Evolutionary conservation across 2,329 filamentous ascomycete genomes (phyloP).

Genomic region (Botrytis cinerea): DNA sequence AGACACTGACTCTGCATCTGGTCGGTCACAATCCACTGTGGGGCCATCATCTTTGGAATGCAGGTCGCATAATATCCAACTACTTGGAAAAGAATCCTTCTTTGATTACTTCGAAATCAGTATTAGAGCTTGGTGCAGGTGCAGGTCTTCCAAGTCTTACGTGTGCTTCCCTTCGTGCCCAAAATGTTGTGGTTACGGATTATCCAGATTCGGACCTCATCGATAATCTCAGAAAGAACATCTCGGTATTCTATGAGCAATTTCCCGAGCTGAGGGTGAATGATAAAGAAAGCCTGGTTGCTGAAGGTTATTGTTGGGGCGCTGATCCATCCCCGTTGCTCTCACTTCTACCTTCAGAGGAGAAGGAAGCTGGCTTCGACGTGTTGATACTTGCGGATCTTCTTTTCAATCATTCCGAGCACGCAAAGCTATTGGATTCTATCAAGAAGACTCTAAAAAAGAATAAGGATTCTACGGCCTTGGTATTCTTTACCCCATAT

Average conservation of each 20-base stretch:
- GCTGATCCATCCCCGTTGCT: constrained; percentile 60
- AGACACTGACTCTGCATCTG: constrained; percentile 61
- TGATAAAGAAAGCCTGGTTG: constrained; percentile 48
- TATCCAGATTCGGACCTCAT: constrained; percentile 87
- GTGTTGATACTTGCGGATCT: constrained; percentile 84
- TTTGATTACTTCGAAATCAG: constrained; percentile 65
- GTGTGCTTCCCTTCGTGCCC: constrained; percentile 71
- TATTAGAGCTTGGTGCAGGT: constrained; percentile 87
- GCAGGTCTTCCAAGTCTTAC: constrained; percentile 82
- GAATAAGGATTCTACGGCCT: constrained; percentile 49
- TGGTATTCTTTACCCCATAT: constrained; percentile 95
- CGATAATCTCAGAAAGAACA: constrained; percentile 75
- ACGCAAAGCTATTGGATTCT: constrained; percentile 72
- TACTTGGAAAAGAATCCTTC: constrained; percentile 73
- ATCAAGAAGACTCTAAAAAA: constrained; percentile 67
- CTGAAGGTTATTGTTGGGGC: constrained; percentile 84
- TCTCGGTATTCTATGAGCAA: constrained; percentile 45
- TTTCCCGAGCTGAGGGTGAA: constrained; percentile 7
- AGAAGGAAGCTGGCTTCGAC: constrained; percentile 60
- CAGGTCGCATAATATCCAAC: constrained; percentile 72
- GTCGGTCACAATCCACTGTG: constrained; percentile 88
- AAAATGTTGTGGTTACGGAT: constrained; percentile 77
- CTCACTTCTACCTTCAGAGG: constrained; percentile 49
- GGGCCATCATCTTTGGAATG: constrained; percentile 92
- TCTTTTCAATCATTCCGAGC: constrained; percentile 88